Evolutionary conservation across 140 eudicot species (phyloP).

Genomic region (Flaveria floridana): DNA sequence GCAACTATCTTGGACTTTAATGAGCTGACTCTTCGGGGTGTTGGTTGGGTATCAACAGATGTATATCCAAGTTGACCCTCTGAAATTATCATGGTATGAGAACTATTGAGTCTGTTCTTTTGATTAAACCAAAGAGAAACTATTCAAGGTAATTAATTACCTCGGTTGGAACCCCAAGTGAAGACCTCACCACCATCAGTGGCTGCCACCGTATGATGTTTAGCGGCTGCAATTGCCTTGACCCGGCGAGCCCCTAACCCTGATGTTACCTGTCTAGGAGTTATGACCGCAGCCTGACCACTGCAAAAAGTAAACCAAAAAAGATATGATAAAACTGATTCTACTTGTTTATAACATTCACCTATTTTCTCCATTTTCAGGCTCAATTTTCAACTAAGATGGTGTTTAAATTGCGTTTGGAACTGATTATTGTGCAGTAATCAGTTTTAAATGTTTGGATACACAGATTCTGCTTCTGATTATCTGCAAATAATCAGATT

Average conservation of each 20-base stretch:
- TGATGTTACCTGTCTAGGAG: slow-evolving; percentile 83
- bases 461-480: background rate
- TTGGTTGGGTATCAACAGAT: slow-evolving; percentile 92
- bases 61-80: slow-evolving; percentile 99
- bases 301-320: slow-evolving; percentile 40
- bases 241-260: slow-evolving; percentile 95
- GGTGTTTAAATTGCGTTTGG: background rate
- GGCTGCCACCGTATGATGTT: slow-evolving; percentile 95
- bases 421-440: background rate
- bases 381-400: background rate
- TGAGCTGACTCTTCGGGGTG: slow-evolving; percentile 95
- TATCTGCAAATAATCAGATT: background rate
- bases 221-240: slow-evolving; percentile 90
- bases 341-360: background rate
- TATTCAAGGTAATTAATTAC: slow-evolving; percentile 37
- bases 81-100: slow-evolving; percentile 22
- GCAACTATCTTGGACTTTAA: slow-evolving; percentile 76
- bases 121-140: background rate
- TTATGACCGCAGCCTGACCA: slow-evolving; percentile 98
- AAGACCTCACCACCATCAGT: slow-evolving; percentile 96
- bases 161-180: slow-evolving; percentile 99
- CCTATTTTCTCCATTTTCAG: background rate
- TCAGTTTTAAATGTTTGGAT: background rate
- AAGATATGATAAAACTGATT: background rate
- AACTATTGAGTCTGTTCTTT: background rate